Evolutionary conservation across 2,329 filamentous ascomycete genomes (phyloP), one percentile per base, ranked within the genome.

Genomic region (Botryosphaeria agaves): DNA sequence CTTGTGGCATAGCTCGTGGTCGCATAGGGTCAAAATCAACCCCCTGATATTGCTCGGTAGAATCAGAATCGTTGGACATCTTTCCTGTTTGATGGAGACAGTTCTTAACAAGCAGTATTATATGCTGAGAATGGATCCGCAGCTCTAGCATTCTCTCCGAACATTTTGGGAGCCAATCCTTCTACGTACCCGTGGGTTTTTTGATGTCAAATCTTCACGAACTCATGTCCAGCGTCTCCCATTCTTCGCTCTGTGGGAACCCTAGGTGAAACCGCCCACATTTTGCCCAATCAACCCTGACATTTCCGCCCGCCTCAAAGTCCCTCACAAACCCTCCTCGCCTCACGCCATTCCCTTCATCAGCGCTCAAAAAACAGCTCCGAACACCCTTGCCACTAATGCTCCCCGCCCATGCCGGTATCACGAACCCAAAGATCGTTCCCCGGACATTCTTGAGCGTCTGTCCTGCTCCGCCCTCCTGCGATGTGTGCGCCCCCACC

Each of bases 191-290:
- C n/a, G n/a, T n/a, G n/a, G n/a, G n/a, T n/a, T n/a, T n/a, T n/a
- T n/a, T n/a, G n/a, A n/a, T n/a, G n/a, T n/a, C n/a, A n/a, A n/a
- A n/a, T n/a, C n/a, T n/a, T 23, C 12, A 12, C 20, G 8, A 23
- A 23, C 8, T 8, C 25, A 27, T n/a, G 11, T 27, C 25, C 30
- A 57, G 34, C 31, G 46, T 41, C 34, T 59, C 53, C 42, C 50
- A 59, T 29, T 53, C 48, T 3, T 50, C 48, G 26, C 51, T 55
- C 28, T 53, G 49, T 15, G 56, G 53, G 26, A 59, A 56, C 0
- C 54, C 55, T 17, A 59, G 35, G 41, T 58, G 56, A 33, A 57
- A 56, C 21, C 54, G 44, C 8, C 53, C 55, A 26, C 51, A 55
- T 32, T 53, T 56, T 2, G 51, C 49, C 44, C 49, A 57, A 23